Evolutionary conservation across 305 asterid genomes (phyloP).

Genomic region (Fraxinus nigra): DNA sequence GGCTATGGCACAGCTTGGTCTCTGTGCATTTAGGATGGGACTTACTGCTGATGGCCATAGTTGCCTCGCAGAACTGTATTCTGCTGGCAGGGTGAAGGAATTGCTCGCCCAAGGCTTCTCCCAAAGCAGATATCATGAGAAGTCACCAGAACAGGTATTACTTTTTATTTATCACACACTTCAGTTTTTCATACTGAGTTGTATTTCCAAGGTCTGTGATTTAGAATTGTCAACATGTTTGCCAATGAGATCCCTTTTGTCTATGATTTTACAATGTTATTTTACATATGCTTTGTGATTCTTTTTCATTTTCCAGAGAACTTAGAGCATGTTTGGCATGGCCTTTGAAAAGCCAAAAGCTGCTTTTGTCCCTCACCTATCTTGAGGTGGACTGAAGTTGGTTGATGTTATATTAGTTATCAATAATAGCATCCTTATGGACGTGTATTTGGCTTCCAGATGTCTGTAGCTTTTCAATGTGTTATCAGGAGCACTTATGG

Average conservation of each 20-base stretch:
- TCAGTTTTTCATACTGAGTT: neutral
- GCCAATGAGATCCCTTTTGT: neutral
- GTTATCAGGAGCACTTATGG: neutral
- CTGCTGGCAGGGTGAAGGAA: constrained; percentile 97
- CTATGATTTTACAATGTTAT: neutral
- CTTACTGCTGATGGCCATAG: constrained; percentile 72
- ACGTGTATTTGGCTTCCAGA: neutral
- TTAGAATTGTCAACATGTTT: neutral
- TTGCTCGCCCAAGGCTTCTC: constrained; percentile 94
- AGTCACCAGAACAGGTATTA: constrained; percentile 91
- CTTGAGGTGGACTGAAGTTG: neutral
- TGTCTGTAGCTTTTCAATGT: neutral
- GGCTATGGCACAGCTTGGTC: constrained; percentile 94
- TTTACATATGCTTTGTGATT: neutral
- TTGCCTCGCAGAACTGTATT: constrained; percentile 85
- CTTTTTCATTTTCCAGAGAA: neutral
- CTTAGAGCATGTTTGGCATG: neutral
- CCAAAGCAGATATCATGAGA: constrained; percentile 91
- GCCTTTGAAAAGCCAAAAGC: no score
- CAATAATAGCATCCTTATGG: neutral
- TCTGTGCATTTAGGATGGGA: constrained; percentile 84
- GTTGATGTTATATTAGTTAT: neutral
- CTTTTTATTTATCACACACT: neutral
- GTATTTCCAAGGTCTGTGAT: neutral
- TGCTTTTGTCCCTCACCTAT: neutral